Conservation (phyloP, 2,329 filamentous ascomycete species). For the Nigrospora osmanthi region DNA sequence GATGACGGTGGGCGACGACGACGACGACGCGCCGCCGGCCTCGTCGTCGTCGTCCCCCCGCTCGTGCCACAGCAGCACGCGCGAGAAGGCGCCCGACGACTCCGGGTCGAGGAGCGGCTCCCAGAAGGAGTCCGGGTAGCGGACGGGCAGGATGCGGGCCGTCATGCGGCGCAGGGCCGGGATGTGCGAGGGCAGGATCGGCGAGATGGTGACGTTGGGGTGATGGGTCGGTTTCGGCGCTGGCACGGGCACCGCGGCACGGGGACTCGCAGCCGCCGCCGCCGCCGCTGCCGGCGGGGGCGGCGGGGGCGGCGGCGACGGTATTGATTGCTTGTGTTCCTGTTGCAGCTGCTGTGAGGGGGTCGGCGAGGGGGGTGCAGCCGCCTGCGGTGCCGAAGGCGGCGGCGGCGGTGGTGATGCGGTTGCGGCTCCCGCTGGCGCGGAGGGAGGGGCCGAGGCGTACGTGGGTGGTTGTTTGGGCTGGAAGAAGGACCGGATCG, state of each 20-base stretch:
- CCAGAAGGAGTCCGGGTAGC: slow-evolving; percentile 60
- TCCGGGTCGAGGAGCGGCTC: slow-evolving; percentile 40
- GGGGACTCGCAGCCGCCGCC: too few relatives aligned
- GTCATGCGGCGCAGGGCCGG: slow-evolving; percentile 56
- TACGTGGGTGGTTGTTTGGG: slow-evolving; percentile 36
- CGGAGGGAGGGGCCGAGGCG: slow-evolving; percentile 16
- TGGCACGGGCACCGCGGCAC: slow-evolving; percentile 16
- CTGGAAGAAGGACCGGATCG: slow-evolving; percentile 57
- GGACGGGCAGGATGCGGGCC: slow-evolving; percentile 54
- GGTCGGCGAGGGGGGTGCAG: too few relatives aligned
- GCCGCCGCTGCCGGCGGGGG: slow-evolving; percentile 7
- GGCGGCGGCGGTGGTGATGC: slow-evolving; percentile 4
- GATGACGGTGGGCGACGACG: slow-evolving; percentile 38
- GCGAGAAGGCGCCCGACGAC: slow-evolving; percentile 46
- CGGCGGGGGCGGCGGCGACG: slow-evolving; percentile 9
- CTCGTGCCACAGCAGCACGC: slow-evolving; percentile 51
- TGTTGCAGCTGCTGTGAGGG: neutral
- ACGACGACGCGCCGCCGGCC: slow-evolving; percentile 2
- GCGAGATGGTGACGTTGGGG: slow-evolving; percentile 43
- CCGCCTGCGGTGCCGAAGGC: neutral
- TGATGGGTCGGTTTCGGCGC: slow-evolving; percentile 29
- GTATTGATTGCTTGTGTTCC: neutral
- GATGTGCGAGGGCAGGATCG: slow-evolving; percentile 42
- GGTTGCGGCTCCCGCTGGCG: slow-evolving; percentile 6
- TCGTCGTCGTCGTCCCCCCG: slow-evolving; percentile 15